Evolutionary conservation across 306 rosid genomes (phyloP), one percentile per base, ranked within the genome.

Genomic region (Quercus dentata): DNA sequence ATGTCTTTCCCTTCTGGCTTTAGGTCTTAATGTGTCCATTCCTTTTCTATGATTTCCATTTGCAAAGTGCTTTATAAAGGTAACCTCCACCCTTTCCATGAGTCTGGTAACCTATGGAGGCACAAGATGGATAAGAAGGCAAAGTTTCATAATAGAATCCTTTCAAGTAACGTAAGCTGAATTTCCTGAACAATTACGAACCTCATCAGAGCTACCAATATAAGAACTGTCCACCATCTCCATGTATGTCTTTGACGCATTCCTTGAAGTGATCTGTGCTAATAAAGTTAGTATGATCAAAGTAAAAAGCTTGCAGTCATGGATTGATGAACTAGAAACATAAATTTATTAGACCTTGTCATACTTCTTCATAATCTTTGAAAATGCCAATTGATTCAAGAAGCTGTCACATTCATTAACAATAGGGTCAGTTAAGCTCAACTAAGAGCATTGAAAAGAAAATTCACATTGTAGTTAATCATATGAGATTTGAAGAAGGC

Each of bases 361-460:
- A 77, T 93, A 87, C 81, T 91, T 93, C 92, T 93, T 93, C 97
- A 90, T 83, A 79, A 93, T 93, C 89, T 93, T 93, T 5, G 93
- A 86, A 83, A 91, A 85, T 68, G 97, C 94, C 85, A 88, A 75
- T 62, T 76, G 84, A 79, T 91, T 94, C 83, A 91, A 82, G 87
- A 90, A 91, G 81, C 97, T 94, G 89, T 71, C 51, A 58, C 25
- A 58, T 17, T 28, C 79, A 81, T 77, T 10, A 83, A 35, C 35
- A 63, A 79, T 25, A 64, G 33, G 64, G 51, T 80, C 61, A 70
- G 25, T 58, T 19, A 75, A 35, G 59, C 15, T 51, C 51, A 52
- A 44, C 7, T 17, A 77, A 10, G n/a, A 65, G 54, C 27, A 68
- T 14, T 56, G 21, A 21, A 52, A 41, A 64, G 56, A 59, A 55